Evolutionary conservation across 306 rosid genomes (phyloP), one percentile per base, ranked within the genome.

Genomic region (Purshia tridentata): DNA sequence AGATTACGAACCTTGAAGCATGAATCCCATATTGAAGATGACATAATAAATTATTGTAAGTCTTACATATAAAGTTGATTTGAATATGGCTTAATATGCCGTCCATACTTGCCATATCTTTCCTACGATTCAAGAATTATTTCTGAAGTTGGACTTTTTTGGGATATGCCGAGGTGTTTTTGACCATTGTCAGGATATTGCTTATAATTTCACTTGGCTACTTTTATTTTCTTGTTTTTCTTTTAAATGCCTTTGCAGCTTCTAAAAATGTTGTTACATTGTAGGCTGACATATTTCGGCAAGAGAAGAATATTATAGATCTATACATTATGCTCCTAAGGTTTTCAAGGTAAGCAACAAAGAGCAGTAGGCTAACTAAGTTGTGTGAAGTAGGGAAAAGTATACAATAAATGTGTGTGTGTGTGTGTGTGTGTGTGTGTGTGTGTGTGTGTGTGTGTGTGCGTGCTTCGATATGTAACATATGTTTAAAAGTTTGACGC

Each of bases 281-380:
- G 75, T 84, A 94, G 98, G 98, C 96, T 67, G 88, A 88, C 81
- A 91, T 91, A 82, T 94, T 94, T 84, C 97, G 97, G 37, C 77
- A 79, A 8, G 98, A 94, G 89, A 89, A 74, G 82, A 94, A 89
- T 85, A 81, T 86, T 60, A 83, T 94, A 63, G 97, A 94, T 82
- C 89, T 94, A 55, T 94, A 94, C 72, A 87, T 89, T 59, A 91
- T 94, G 97, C 96, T 94, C 68, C 86, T 94, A 74, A 84, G 98
- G 73, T 94, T 83, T 84, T 94, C 98, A 67, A 88, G 98, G 98
- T 94, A 88, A 44, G 82, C 47, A 67, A 65, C 49, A 14, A 55
- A 67, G 56, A 54, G 63, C 37, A 47, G 54, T 60, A 73, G 46
- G 16, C 62, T 46, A 7, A 54, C 52, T 41, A 69, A 55, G 76